Evolutionary conservation across 805 yeast genomes (phyloP).

Genomic region (Starmerella gropengiesseri): DNA sequence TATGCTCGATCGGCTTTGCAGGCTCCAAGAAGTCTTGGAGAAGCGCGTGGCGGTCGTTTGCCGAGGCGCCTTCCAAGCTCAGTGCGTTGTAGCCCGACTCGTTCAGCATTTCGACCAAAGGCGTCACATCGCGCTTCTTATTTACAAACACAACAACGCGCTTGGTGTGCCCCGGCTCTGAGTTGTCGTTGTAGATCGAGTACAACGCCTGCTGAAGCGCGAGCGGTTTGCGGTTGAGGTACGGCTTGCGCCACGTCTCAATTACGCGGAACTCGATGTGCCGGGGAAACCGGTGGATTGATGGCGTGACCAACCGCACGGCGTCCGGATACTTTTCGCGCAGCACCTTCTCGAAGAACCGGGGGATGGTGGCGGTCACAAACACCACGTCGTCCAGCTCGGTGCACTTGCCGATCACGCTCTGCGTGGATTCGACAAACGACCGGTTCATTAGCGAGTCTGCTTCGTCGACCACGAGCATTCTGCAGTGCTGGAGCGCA

Average conservation of each 20-base stretch:
- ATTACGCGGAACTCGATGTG: slow-evolving; percentile 61
- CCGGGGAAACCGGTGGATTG: slow-evolving; percentile 73
- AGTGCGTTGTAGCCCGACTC: slow-evolving; percentile 48
- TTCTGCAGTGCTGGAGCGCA: slow-evolving; percentile 38
- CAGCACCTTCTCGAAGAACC: slow-evolving; percentile 55
- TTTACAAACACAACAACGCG: slow-evolving; percentile 80
- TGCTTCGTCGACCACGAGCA: slow-evolving; percentile 81
- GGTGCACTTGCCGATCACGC: slow-evolving; percentile 41
- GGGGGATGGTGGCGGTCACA: slow-evolving; percentile 86
- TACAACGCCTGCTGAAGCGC: slow-evolving; percentile 82
- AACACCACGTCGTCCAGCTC: slow-evolving; percentile 55
- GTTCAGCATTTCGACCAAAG: slow-evolving; percentile 45
- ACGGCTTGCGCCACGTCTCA: slow-evolving; percentile 69
- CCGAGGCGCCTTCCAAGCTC: slow-evolving; percentile 45
- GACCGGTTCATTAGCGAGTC: slow-evolving; percentile 81
- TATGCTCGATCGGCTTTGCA: slow-evolving; percentile 31
- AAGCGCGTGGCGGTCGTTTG: slow-evolving; percentile 38
- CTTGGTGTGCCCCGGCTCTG: slow-evolving; percentile 66
- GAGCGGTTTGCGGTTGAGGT: slow-evolving; percentile 68
- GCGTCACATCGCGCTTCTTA: slow-evolving; percentile 50
- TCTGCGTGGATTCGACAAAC: slow-evolving; percentile 55
- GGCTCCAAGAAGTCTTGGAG: slow-evolving; percentile 56
- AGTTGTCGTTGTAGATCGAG: slow-evolving; percentile 73
- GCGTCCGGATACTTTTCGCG: slow-evolving; percentile 52
- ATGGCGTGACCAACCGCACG: slow-evolving; percentile 61